Conservation (phyloP, 495 filamentous ascomycete species). For the Haplographium delicatum region DNA sequence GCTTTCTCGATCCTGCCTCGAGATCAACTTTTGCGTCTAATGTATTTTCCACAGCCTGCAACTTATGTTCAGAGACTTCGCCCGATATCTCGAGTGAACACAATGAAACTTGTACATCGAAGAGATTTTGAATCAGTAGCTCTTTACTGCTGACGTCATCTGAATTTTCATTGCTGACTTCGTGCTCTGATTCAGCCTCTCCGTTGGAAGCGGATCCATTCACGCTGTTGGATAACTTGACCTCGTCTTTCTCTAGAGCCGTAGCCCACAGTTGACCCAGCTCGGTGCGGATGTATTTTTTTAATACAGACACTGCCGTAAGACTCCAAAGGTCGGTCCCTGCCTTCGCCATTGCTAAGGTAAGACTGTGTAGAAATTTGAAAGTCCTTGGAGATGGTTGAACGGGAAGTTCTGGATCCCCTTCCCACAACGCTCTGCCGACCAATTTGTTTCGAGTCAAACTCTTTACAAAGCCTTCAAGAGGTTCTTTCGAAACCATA, state of each 20-base stretch:
- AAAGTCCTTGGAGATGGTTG: conserved; percentile 77
- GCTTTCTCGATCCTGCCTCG: conserved; percentile 36
- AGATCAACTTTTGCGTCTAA: conserved; percentile 43
- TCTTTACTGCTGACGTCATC: conserved; percentile 7
- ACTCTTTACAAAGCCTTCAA: conserved; percentile 36
- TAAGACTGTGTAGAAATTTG: conserved; percentile 62
- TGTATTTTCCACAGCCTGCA: conserved; percentile 41
- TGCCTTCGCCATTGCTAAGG: conserved; percentile 57
- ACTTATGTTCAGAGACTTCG: conserved; percentile 25
- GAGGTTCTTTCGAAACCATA: conserved; percentile 29
- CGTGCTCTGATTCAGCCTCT: conserved; percentile 6
- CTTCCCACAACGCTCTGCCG: conserved; percentile 69
- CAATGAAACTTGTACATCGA: conserved; percentile 68
- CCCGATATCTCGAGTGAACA: conserved; percentile 28
- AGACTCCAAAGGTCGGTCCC: conserved; percentile 84
- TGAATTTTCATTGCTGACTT: conserved; percentile 2
- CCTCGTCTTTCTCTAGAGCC: conserved; percentile 27
- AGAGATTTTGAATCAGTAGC: conserved; percentile 65
- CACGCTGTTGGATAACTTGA: conserved; percentile 10
- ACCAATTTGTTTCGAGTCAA: conserved; percentile 36
- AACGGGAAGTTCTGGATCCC: conserved; percentile 66
- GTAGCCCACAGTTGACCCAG: conserved; percentile 38
- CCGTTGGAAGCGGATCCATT: conserved; percentile 29
- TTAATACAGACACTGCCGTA: conserved; percentile 58
- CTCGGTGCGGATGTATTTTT: conserved; percentile 43